Conservation (phyloP, 495 filamentous ascomycete genomes). For the Amniculicola lignicola region DNA sequence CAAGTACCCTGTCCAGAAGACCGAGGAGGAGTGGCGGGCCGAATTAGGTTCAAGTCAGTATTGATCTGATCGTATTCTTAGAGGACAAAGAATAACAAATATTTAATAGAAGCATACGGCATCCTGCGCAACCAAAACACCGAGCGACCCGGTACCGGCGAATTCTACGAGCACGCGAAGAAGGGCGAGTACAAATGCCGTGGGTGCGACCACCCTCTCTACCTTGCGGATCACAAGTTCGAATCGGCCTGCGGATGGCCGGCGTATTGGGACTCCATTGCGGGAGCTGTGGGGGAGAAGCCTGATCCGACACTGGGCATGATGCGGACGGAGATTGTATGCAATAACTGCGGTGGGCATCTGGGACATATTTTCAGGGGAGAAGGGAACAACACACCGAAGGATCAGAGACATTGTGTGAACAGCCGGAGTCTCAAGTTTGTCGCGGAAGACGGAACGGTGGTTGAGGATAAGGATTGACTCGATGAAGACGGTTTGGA, state of each 20-base stretch:
- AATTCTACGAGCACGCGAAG: constrained; percentile 81
- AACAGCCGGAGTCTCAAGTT: constrained; percentile 93
- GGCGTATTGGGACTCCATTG: constrained; percentile 90
- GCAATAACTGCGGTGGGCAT: constrained; percentile 90
- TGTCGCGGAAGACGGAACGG: constrained; percentile 30
- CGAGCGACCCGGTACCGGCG: constrained; percentile 71
- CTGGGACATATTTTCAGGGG: constrained; percentile 97
- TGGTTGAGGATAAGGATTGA: constrained; percentile 5
- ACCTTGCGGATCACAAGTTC: constrained; percentile 89
- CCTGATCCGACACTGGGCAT: constrained; percentile 76
- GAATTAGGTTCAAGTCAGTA: constrained; percentile 68
- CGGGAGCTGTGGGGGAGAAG: constrained; percentile 79
- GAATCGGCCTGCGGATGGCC: constrained; percentile 96
- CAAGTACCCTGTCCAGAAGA: constrained; percentile 77
- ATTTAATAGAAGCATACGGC: constrained; percentile 77
- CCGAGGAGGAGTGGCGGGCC: constrained; percentile 81
- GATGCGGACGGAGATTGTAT: constrained; percentile 87
- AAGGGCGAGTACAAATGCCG: constrained; percentile 79
- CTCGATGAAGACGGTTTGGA: neutral
- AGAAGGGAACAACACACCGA: constrained; percentile 79
- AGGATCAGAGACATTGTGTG: constrained; percentile 95
- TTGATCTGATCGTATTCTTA: neutral
- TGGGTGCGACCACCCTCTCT: constrained; percentile 81
- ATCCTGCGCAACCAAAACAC: constrained; percentile 89
- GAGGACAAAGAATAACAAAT: neutral